Conservation (phyloP, 805 yeast genomes). For the Maudiozyma pseudohumilis region DNA sequence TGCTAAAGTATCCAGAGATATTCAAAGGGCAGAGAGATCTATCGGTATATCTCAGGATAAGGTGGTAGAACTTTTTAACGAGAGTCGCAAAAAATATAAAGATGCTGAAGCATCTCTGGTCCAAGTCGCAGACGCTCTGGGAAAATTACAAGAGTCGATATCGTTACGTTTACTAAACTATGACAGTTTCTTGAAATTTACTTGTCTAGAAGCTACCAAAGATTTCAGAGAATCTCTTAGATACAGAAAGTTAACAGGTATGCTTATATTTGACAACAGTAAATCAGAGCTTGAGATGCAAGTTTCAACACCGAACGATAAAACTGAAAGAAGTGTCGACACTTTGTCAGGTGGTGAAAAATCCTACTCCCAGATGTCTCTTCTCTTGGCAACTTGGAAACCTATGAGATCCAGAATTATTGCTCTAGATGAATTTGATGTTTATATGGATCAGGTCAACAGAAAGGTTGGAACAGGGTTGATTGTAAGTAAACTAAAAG, state of each 20-base stretch:
- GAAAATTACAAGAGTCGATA: conserved; percentile 30
- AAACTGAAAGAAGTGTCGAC: conserved; percentile 56
- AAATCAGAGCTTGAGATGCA: conserved; percentile 43
- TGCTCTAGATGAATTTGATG: conserved; percentile 95
- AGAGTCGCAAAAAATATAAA: conserved; percentile 34
- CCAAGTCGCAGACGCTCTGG: conserved; percentile 29
- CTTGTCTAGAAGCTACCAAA: conserved; percentile 40
- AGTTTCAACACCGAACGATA: conserved; percentile 53
- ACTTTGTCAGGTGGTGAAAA: conserved; percentile 96
- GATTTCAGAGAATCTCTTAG: conserved; percentile 53
- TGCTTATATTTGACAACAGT: conserved; percentile 51
- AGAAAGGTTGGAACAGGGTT: conserved; percentile 69
- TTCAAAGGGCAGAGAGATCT: conserved; percentile 42
- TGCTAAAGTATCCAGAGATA: conserved; percentile 35
- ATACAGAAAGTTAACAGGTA: conserved; percentile 66
- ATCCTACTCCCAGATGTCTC: conserved; percentile 84
- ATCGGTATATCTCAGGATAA: conserved; percentile 49
- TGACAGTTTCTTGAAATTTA: conserved; percentile 31
- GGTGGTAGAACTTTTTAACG: conserved; percentile 39
- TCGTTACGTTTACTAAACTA: conserved; percentile 36
- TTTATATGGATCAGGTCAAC: conserved; percentile 91
- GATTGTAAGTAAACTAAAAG: conserved; percentile 57
- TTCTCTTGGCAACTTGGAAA: conserved; percentile 83
- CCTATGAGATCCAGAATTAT: conserved; percentile 80
- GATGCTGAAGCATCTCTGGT: conserved; percentile 34